Percentiles rank a stretch among this genome's conserved stretches.
Conservation (phyloP, 495 filamentous ascomycete species). For the Tuber melanosporum region DNA sequence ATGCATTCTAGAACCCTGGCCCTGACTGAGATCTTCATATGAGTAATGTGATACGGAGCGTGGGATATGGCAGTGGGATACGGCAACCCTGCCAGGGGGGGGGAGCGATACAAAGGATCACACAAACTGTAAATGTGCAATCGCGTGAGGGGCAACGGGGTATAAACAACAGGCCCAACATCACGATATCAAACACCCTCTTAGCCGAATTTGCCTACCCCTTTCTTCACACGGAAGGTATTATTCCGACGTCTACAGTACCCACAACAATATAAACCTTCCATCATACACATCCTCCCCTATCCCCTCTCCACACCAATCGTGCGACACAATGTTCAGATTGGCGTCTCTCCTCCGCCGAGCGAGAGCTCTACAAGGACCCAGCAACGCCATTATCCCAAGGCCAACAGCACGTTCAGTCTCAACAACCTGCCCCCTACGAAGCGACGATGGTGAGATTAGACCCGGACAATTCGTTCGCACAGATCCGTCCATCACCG, state of each 20-base stretch:
- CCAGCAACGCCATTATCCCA: neutral
- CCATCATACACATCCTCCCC: neutral
- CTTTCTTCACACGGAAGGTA: neutral
- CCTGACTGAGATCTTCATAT: neutral
- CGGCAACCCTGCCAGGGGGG: neutral
- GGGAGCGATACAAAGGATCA: neutral
- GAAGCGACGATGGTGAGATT: constrained; percentile 7
- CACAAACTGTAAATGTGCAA: neutral
- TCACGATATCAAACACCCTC: neutral
- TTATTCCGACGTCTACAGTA: neutral
- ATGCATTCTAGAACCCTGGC: neutral
- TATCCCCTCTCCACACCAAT: neutral
- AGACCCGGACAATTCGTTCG: constrained; percentile 57
- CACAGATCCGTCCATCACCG: constrained; percentile 67
- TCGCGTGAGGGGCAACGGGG: neutral
- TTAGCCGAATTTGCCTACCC: neutral
- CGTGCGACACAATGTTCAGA: neutral
- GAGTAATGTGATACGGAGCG: neutral
- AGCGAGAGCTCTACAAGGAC: neutral
- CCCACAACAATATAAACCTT: neutral
- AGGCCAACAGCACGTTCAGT: neutral
- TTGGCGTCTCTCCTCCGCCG: neutral
- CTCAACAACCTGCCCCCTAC: neutral
- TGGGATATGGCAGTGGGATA: neutral
- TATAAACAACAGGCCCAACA: neutral